phyloP scores from a whole-genome alignment of 1,284 basidiomycete species.

The Ganoderma boninense region DNA sequence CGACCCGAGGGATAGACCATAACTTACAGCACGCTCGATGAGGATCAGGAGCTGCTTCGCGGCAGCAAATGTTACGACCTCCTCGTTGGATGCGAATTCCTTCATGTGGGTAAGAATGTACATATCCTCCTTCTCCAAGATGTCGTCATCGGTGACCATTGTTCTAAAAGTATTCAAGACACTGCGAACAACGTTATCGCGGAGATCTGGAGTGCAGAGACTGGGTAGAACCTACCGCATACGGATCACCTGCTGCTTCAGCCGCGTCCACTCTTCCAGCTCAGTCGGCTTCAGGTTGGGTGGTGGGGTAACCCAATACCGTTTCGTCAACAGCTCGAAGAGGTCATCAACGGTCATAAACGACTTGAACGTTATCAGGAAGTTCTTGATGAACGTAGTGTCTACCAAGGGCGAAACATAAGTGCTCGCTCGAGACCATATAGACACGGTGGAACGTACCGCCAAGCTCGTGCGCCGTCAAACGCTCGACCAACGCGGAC shows the following conservation, averaged over 20 bases:
- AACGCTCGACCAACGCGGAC: slow-evolving; percentile 84
- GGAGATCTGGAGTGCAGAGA: neutral
- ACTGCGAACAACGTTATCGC: slow-evolving; percentile 47
- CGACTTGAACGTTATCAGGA: slow-evolving; percentile 97
- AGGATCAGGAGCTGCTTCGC: slow-evolving; percentile 77
- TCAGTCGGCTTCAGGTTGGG: slow-evolving; percentile 72
- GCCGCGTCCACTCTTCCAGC: slow-evolving; percentile 82
- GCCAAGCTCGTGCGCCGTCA: slow-evolving; percentile 89
- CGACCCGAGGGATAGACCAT: neutral
- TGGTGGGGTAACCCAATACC: slow-evolving; percentile 87
- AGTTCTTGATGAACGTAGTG: slow-evolving; percentile 88
- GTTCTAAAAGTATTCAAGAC: slow-evolving; percentile 87
- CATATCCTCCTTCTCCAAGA: slow-evolving; percentile 83
- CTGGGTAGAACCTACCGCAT: slow-evolving; percentile 69
- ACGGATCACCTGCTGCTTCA: slow-evolving; percentile 91
- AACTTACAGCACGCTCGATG: slow-evolving; percentile 80
- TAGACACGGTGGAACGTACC: slow-evolving; percentile 54
- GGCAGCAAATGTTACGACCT: slow-evolving; percentile 68
- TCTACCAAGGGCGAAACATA: slow-evolving; percentile 54
- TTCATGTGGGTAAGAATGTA: slow-evolving; percentile 83
- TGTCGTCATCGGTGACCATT: slow-evolving; percentile 83
- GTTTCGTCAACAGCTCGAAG: slow-evolving; percentile 85
- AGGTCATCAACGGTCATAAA: slow-evolving; percentile 91
- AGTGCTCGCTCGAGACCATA: neutral
- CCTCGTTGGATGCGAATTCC: slow-evolving; percentile 76